Conservation (phyloP, 371 early-diverging fungal species). For the Mortierella sp. region DNA sequence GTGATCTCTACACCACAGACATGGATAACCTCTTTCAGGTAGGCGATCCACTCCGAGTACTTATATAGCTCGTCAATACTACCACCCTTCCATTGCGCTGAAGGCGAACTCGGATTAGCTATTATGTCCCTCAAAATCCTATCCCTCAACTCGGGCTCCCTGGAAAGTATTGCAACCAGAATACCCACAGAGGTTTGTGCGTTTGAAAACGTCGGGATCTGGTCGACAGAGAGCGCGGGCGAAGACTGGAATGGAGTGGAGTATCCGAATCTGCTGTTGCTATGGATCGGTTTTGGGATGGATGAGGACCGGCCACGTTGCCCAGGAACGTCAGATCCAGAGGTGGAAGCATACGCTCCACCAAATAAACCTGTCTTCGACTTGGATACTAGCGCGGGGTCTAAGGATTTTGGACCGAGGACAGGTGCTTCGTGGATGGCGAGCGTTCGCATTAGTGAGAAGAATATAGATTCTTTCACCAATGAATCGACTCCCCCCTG, state of each 20-base stretch:
- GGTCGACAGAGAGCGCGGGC: slow-evolving; percentile 22
- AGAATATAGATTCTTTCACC: slow-evolving; percentile 30
- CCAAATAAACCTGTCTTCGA: slow-evolving; percentile 25
- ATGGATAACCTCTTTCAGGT: slow-evolving; percentile 39
- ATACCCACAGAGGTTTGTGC: slow-evolving; percentile 29
- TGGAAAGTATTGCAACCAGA: slow-evolving; percentile 22
- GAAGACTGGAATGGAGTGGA: slow-evolving; percentile 7
- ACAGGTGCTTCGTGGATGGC: slow-evolving; percentile 37
- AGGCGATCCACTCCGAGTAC: slow-evolving; percentile 36
- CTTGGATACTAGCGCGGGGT: not conserved
- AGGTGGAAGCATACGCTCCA: not conserved
- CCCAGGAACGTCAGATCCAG: slow-evolving; percentile 4
- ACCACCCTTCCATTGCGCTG: not conserved
- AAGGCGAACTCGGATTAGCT: slow-evolving; percentile 12
- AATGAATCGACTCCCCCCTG: slow-evolving; percentile 34
- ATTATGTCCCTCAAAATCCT: slow-evolving; percentile 28
- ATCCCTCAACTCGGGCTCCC: slow-evolving; percentile 38
- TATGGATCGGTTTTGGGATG: slow-evolving; percentile 31
- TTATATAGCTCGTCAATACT: slow-evolving; percentile 1
- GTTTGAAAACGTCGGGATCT: slow-evolving; percentile 38
- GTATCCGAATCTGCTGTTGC: slow-evolving; percentile 4
- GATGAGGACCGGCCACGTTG: slow-evolving; percentile 36
- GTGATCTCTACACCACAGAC: slow-evolving; percentile 34
- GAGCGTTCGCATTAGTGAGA: slow-evolving; percentile 30
- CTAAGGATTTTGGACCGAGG: not conserved